Conservation (phyloP, 2,329 filamentous ascomycete genomes). For the Colletotrichum higginsianum region DNA sequence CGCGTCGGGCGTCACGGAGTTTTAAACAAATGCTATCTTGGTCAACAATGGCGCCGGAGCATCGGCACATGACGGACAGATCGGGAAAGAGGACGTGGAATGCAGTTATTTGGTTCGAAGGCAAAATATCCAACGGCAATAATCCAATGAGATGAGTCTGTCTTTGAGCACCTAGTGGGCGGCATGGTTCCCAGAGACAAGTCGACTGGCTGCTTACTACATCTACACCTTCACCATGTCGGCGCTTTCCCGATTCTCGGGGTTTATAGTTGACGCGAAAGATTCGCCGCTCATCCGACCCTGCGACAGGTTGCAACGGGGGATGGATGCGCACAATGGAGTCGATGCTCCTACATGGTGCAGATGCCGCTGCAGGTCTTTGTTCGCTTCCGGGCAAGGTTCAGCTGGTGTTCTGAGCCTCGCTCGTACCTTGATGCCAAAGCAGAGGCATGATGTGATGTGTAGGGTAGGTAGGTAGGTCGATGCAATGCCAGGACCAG, state of each 20-base stretch:
- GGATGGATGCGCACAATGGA: background rate
- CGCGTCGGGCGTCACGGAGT: conserved; percentile 37
- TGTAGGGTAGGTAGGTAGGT: too few species aligned
- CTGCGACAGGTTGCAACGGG: background rate
- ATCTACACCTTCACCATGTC: background rate
- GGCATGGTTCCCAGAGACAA: background rate
- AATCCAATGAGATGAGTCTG: background rate
- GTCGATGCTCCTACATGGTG: background rate
- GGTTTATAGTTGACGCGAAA: background rate
- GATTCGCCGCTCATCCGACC: background rate
- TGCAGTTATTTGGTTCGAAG: background rate
- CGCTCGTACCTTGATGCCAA: background rate
- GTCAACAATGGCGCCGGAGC: conserved; percentile 16
- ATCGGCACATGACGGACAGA: conserved; percentile 12
- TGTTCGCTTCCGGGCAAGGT: conserved; percentile 17
- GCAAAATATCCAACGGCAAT: conserved; percentile 7
- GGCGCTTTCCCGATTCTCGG: conserved; percentile 1
- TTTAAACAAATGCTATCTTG: conserved; percentile 6
- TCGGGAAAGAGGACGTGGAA: conserved; percentile 7
- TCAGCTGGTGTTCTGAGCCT: background rate
- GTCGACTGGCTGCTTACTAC: too few species aligned
- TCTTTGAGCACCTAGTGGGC: background rate
- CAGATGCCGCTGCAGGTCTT: conserved; percentile 11
- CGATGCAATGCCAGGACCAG: conserved; percentile 12
- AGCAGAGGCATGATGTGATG: conserved; percentile 11